A percentile compares a stretch with the other conserved stretches of the same genome.
These are phyloP conservation scores for Apiotrichum domesticum DNA, from an alignment of 1,284 basidiomycete species.

Conservation along the genomic window DNA sequence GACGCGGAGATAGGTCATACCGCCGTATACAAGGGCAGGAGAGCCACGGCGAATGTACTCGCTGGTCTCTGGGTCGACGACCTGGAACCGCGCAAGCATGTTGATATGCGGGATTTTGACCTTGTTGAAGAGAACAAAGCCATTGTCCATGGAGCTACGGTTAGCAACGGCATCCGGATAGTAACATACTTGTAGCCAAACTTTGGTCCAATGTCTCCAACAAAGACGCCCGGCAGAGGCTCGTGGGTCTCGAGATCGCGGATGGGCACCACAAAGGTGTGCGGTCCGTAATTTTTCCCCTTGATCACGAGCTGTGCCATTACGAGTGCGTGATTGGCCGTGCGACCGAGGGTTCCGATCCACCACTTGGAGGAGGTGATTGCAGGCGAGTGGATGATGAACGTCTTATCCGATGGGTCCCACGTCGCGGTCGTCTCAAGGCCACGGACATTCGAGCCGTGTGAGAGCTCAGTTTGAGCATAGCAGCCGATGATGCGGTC, in stretches of 20 bases:
- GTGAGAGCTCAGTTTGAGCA: conserved; percentile 51
- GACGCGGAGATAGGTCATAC: conserved; percentile 52
- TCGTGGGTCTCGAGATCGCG: conserved; percentile 51
- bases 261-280: conserved; percentile 55
- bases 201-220: conserved; percentile 56
- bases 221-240: conserved; percentile 51
- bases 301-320: conserved; percentile 54
- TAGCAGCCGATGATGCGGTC: conserved; percentile 52
- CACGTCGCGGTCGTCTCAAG: conserved; percentile 56
- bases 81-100: conserved; percentile 58
- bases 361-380: conserved; percentile 52
- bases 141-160: conserved; percentile 48
- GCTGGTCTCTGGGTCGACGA: conserved; percentile 48
- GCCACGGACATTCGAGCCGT: conserved; percentile 55
- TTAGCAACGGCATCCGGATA: background rate
- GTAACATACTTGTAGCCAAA: conserved; percentile 51
- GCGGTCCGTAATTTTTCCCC: conserved; percentile 53
- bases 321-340: conserved; percentile 54
- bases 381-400: conserved; percentile 53
- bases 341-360: conserved; percentile 55
- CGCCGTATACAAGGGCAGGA: conserved; percentile 55
- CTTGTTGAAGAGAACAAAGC: conserved; percentile 52
- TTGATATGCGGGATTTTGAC: conserved; percentile 53
- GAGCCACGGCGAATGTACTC: conserved; percentile 48
- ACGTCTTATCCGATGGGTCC: conserved; percentile 52